Base-by-base conservation (phyloP, 139 green algal species). In the Ettlia oleoabundans region DNA sequence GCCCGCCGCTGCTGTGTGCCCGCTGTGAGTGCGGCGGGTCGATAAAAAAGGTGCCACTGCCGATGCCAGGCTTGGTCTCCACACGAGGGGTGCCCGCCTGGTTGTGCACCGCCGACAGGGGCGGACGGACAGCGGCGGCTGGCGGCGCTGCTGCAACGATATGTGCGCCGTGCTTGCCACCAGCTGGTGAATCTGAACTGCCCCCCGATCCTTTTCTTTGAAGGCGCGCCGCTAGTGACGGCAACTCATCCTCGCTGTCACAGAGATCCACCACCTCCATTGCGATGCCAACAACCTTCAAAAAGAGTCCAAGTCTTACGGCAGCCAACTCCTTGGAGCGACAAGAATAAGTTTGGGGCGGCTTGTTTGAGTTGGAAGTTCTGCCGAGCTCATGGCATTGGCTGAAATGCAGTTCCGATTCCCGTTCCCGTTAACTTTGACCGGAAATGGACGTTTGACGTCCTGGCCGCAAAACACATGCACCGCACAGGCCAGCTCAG, bases 31-130 rank as follows among this genome's bases (percentile, higher is more conserved):
- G 47, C 47, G 47, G 47, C 47, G 15, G 10, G 47, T 10, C 47
- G 15, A 58, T 15, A 15, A 10, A 24, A 15, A 15, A 10, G 47
- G 47, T 10, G 13, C 6, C 30, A 22, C 35, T 42, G 65, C 30
- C 62, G 30, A n/a, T 42, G 62, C 62, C 62, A 24, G 47, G 10
- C 55, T 65, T 65, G 21, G 55, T 5, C 55, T n/a, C 47, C 13
- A 24, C 47, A 58, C 47, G 47, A 24, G 47, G 47, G 30, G 30
- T 68, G 62, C 32, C 66, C 8, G 8, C 4, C 28, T 77, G 69
- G 73, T 68, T 68, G 51, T 80, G 53, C 73, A 80, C 24, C 24
- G 53, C 53, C 53, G 38, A 53, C 53, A 80, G 73, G 33, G 73
- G 73, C 13, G 73, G 32, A 3, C 73, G 73, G 13, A 19, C 7